Evolutionary conservation across 345 rosid species (phyloP), one percentile per base, ranked within the genome.

Genomic region (Eutrema yunnanense): DNA sequence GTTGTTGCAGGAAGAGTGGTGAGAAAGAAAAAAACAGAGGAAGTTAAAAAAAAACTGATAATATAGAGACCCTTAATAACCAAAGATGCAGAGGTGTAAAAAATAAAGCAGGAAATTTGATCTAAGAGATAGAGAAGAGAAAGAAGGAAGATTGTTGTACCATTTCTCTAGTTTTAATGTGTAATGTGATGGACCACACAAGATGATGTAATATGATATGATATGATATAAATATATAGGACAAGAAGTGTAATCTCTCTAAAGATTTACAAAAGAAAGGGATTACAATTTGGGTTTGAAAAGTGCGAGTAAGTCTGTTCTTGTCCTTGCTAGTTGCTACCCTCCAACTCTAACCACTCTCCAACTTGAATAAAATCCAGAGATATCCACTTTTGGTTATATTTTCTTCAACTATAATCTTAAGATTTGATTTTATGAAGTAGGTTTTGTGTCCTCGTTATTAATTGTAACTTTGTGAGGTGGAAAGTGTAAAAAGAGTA

Each of bases 111-210:
- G 60, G 65, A 62, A 68, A 62, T 5, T 62, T 75, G 58, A 75
- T 55, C 75, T 38, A 47, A 62, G 65, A 69, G 79, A 62, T 64
- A 76, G 80, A 62, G 71, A 69, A 69, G 59, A 60, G 69, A 61
- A 75, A 59, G 66, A 53, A 41, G 32, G 44, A 33, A 65, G 62
- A 77, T 71, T 77, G 63, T 49, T 76, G 80, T 65, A 71, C 72
- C 62, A 58, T 77, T 65, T 71, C 72, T 71, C 67, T 65, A 71
- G 76, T 71, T 49, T 71, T 65, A 71, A 65, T 77, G 38, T 77
- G 73, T 71, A 50, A 77, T 77, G 80, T 69, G 53, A 76, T 76
- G 71, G 75, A 76, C 80, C 80, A 63, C 80, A 76, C 5, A 76
- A 69, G 54, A 70, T 63, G 75, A 70, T 76, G 75, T 76, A 56